A percentile compares a stretch with the other conserved stretches of the same genome.
Conservation (phyloP, 306 rosid genomes). For the Styphnolobium japonicum region DNA sequence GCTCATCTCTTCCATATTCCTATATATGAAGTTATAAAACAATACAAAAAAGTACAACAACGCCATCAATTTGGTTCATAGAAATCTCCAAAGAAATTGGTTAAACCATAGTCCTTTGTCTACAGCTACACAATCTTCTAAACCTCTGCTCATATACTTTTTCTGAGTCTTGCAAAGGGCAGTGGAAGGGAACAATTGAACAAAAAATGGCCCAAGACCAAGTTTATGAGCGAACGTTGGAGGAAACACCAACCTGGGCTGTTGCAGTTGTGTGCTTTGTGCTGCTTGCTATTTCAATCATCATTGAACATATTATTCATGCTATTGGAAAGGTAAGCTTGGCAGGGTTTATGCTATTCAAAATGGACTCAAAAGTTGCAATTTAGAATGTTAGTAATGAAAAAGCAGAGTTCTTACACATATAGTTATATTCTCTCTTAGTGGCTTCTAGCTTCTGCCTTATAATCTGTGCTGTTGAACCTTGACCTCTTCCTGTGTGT, state of each 20-base stretch:
- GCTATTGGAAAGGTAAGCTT: constrained; percentile 44
- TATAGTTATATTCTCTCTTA: background rate
- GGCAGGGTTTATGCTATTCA: background rate
- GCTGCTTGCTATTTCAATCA: constrained; percentile 56
- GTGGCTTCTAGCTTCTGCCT: background rate
- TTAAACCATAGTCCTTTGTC: background rate
- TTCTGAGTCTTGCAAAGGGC: background rate
- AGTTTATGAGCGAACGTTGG: constrained; percentile 37
- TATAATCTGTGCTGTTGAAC: background rate
- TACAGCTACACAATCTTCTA: background rate
- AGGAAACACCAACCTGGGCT: constrained; percentile 81
- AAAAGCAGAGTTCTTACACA: background rate
- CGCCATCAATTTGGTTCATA: background rate
- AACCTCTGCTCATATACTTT: background rate
- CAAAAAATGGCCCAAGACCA: background rate
- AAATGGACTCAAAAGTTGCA: background rate
- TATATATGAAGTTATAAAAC: background rate
- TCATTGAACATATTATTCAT: constrained; percentile 62
- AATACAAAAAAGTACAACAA: background rate
- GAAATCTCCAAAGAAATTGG: background rate
- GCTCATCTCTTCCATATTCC: background rate
- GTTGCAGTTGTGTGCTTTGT: constrained; percentile 75
- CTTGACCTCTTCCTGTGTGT: background rate
- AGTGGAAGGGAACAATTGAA: background rate
- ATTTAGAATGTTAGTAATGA: no score